phyloP scores from a whole-genome alignment of 1,284 basidiomycete genomes.

The Schizopora paradoxa region DNA sequence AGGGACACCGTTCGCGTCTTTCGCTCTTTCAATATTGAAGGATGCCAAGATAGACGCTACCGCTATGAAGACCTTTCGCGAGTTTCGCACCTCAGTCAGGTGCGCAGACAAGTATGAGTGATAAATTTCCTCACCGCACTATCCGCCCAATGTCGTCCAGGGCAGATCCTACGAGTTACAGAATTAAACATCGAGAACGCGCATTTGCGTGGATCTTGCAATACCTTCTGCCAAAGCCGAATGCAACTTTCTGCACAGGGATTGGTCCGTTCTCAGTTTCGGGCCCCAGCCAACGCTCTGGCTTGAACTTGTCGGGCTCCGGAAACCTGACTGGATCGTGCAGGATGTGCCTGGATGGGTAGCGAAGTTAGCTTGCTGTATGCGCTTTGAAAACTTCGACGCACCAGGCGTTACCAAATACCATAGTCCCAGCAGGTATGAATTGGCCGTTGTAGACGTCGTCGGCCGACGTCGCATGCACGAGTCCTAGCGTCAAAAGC shows the following conservation, averaged over 20 bases:
- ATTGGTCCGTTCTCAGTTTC: neutral
- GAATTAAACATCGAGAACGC: neutral
- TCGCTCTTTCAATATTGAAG: constrained; percentile 18
- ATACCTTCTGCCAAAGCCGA: constrained; percentile 13
- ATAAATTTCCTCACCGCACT: neutral
- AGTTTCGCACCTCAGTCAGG: neutral
- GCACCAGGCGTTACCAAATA: neutral
- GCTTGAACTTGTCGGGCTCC: constrained; percentile 16
- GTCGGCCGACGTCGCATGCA: too few relatives aligned
- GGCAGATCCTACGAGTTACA: constrained; percentile 6
- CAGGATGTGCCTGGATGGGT: constrained; percentile 5
- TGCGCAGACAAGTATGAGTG: neutral
- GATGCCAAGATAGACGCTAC: constrained; percentile 17
- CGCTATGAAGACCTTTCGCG: constrained; percentile 5
- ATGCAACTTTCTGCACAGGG: constrained; percentile 3
- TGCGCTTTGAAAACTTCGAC: neutral
- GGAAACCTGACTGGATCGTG: constrained; percentile 13
- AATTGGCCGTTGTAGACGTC: neutral
- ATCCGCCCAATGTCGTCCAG: constrained; percentile 9
- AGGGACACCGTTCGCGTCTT: constrained; percentile 16
- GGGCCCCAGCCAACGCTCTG: constrained; percentile 9
- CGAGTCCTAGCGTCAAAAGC: too few relatives aligned
- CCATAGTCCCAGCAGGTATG: neutral
- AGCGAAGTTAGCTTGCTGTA: too few relatives aligned
- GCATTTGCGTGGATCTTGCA: too few relatives aligned